Conservation (phyloP, 129 eudicot species). For the Flaveria brownii region DNA sequence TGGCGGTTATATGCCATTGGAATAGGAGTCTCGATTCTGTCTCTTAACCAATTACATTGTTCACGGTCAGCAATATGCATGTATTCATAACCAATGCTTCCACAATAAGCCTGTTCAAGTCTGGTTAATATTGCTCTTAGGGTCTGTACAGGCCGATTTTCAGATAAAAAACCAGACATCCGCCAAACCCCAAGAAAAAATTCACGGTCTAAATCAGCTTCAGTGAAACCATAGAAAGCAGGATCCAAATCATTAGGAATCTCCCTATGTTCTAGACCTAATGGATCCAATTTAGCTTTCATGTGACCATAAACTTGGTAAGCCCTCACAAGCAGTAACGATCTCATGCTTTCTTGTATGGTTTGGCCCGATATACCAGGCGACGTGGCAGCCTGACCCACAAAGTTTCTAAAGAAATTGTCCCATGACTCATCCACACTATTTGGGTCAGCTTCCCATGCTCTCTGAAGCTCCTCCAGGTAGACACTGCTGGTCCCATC, state of each 20-base stretch:
- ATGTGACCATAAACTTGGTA: slow-evolving; percentile 92
- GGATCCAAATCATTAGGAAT: slow-evolving; percentile 78
- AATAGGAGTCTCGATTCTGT: slow-evolving; percentile 80
- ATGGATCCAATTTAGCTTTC: slow-evolving; percentile 80
- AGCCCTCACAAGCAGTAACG: slow-evolving; percentile 80
- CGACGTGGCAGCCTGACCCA: slow-evolving; percentile 76
- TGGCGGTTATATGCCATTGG: slow-evolving; percentile 63
- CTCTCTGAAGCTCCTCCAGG: slow-evolving; percentile 88
- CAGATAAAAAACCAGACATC: slow-evolving; percentile 83
- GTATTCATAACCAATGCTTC: slow-evolving; percentile 82
- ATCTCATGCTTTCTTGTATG: slow-evolving; percentile 88
- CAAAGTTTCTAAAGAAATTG: slow-evolving; percentile 80
- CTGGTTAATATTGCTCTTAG: slow-evolving; percentile 67
- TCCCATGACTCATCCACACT: slow-evolving; percentile 98
- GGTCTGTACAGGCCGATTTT: slow-evolving; percentile 89
- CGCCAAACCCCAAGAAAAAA: slow-evolving; percentile 85
- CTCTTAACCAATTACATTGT: slow-evolving; percentile 87
- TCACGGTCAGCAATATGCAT: slow-evolving; percentile 87
- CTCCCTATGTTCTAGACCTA: slow-evolving; percentile 62
- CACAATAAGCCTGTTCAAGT: slow-evolving; percentile 93
- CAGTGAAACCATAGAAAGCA: slow-evolving; percentile 64
- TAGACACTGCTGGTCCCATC: slow-evolving; percentile 93
- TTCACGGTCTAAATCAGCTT: slow-evolving; percentile 85
- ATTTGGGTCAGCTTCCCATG: slow-evolving; percentile 89
- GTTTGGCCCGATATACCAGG: slow-evolving; percentile 96